Evolutionary conservation across 768 basidiomycete genomes (phyloP).

Genomic region (Boletus reticuloceps): DNA sequence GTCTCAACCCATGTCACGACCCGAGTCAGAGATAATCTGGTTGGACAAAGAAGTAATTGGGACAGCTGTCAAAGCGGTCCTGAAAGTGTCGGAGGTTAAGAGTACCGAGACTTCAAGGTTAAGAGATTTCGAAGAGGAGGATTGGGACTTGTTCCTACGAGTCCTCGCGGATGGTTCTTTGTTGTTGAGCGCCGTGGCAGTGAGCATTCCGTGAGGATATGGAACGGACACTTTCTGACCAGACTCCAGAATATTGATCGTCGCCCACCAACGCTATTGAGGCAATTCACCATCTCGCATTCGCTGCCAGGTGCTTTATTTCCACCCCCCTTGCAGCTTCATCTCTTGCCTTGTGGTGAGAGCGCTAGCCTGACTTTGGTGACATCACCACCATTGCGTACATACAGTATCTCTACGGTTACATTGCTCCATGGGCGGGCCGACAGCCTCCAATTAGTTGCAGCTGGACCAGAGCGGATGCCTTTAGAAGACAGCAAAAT

Average conservation of each 20-base stretch:
- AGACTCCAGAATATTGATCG: slow-evolving; percentile 77
- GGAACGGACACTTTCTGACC: slow-evolving; percentile 1
- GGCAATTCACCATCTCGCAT: slow-evolving; percentile 71
- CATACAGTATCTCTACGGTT: slow-evolving; percentile 55
- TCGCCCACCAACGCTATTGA: slow-evolving; percentile 79
- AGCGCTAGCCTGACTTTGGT: slow-evolving; percentile 52
- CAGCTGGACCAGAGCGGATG: slow-evolving; percentile 38
- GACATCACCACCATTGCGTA: slow-evolving; percentile 62
- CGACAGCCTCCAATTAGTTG: slow-evolving; percentile 50
- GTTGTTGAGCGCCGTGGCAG: slow-evolving; percentile 68
- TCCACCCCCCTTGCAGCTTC: slow-evolving; percentile 48
- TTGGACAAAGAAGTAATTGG: slow-evolving; percentile 63
- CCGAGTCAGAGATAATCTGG: slow-evolving; percentile 59
- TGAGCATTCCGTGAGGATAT: slow-evolving; percentile 35
- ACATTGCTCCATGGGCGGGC: slow-evolving; percentile 59
- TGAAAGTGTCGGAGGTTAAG: slow-evolving; percentile 32
- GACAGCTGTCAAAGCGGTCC: slow-evolving; percentile 41
- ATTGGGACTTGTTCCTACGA: slow-evolving; percentile 78
- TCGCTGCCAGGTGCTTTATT: slow-evolving; percentile 50
- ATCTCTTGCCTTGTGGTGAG: slow-evolving; percentile 49
- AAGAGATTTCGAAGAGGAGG: slow-evolving; percentile 64
- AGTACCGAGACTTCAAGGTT: slow-evolving; percentile 37
- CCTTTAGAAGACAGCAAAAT: slow-evolving; percentile 53
- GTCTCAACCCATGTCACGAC: slow-evolving; percentile 23
- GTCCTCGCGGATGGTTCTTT: slow-evolving; percentile 73